phyloP scores from a whole-genome alignment of 2,329 filamentous ascomycete genomes.

The Coleophoma eucalyptorum region DNA sequence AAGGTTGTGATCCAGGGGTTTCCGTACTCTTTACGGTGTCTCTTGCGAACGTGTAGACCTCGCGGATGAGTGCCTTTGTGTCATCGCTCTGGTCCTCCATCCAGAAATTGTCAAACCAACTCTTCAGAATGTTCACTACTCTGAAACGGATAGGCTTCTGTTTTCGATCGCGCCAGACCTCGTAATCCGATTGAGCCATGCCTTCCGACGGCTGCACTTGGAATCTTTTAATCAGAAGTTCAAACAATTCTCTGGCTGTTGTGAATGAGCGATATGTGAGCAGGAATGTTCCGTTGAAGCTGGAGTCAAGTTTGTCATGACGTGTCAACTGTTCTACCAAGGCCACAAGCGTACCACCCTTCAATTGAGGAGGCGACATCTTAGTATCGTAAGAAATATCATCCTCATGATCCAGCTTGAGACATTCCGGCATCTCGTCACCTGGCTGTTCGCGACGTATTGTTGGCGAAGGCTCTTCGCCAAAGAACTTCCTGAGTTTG shows the following conservation, averaged over 20 bases:
- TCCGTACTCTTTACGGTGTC: slow-evolving; percentile 92
- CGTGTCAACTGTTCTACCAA: slow-evolving; percentile 93
- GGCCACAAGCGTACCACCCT: slow-evolving; percentile 83
- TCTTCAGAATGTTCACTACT: slow-evolving; percentile 96
- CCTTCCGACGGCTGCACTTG: slow-evolving; percentile 87
- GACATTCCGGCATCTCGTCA: slow-evolving; percentile 79
- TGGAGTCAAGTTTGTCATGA: slow-evolving; percentile 92
- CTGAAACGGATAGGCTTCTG: slow-evolving; percentile 95
- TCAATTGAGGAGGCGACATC: slow-evolving; percentile 68
- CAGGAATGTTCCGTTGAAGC: slow-evolving; percentile 96
- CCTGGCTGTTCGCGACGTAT: slow-evolving; percentile 29
- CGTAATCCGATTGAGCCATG: slow-evolving; percentile 70
- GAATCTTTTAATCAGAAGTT: slow-evolving; percentile 87
- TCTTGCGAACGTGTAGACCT: slow-evolving; percentile 86
- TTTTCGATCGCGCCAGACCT: slow-evolving; percentile 88
- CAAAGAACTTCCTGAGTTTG: slow-evolving; percentile 64
- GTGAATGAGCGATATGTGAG: slow-evolving; percentile 97
- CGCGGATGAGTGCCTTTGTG: slow-evolving; percentile 78
- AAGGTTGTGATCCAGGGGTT: slow-evolving; percentile 78
- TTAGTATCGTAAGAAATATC: slow-evolving; percentile 91
- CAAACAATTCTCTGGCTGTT: slow-evolving; percentile 83
- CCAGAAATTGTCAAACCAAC: slow-evolving; percentile 98
- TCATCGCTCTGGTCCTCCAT: slow-evolving; percentile 90
- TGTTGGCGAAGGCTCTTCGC: slow-evolving; percentile 50
- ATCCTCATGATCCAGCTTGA: slow-evolving; percentile 81